Percentiles rank a stretch among this genome's conserved stretches.
Evolutionary conservation across 129 eudicot genomes (phyloP).

Genomic region (Chrysanthemum lavandulifolium): DNA sequence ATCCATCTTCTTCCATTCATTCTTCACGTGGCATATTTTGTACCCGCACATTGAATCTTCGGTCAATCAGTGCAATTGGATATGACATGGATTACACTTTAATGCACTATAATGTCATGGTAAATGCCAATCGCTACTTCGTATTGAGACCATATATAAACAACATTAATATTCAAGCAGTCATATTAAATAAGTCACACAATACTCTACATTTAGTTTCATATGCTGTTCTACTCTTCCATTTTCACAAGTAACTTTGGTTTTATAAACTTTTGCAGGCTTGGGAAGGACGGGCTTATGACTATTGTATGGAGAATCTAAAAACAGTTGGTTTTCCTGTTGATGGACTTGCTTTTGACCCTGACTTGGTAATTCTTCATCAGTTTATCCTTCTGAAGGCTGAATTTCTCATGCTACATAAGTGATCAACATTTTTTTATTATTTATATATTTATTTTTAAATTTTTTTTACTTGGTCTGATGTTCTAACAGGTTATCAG

Average conservation of each 20-base stretch:
- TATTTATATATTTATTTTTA: background rate
- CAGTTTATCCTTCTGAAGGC: background rate
- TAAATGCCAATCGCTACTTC: constrained; percentile 50
- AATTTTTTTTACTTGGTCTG: constrained; percentile 5
- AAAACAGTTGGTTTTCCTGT: constrained; percentile 87
- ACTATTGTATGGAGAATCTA: constrained; percentile 86
- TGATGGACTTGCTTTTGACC: constrained; percentile 97
- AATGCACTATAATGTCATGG: constrained; percentile 95
- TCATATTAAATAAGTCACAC: constrained; percentile 3
- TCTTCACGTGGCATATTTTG: constrained; percentile 95
- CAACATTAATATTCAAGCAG: constrained; percentile 10
- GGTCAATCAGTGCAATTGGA: constrained; percentile 93
- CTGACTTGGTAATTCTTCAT: constrained; percentile 63
- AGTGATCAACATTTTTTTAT: constrained; percentile 6
- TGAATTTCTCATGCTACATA: background rate
- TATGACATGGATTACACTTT: constrained; percentile 99
- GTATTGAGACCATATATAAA: background rate
- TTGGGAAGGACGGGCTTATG: constrained; percentile 99
- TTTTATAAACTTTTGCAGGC: constrained; percentile 54
- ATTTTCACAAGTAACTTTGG: constrained; percentile 8
- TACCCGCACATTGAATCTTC: constrained; percentile 80
- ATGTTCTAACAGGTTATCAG: constrained; percentile 67
- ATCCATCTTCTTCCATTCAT: constrained; percentile 61
- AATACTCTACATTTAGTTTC: background rate
- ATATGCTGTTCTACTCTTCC: background rate